These are phyloP conservation scores for Myrmaecium sp. DNA, from an alignment of 2,329 filamentous ascomycete species.

Conservation along the genomic window DNA sequence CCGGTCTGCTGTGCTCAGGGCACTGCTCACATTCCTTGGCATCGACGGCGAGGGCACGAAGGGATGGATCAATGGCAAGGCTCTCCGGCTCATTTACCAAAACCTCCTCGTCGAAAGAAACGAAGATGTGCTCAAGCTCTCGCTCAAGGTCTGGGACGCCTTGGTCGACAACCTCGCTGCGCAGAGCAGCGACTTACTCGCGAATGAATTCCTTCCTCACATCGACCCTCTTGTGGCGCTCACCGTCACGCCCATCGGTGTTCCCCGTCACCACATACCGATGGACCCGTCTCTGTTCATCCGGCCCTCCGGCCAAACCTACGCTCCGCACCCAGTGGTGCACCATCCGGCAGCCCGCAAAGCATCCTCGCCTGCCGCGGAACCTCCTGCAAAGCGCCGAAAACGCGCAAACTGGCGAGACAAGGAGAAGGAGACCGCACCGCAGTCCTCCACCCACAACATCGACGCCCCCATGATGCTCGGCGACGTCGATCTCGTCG, in stretches of 20 bases:
- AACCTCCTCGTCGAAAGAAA: slow-evolving; percentile 91
- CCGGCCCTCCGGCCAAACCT: slow-evolving; percentile 79
- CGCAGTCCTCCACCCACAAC: slow-evolving; percentile 55
- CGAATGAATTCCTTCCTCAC: slow-evolving; percentile 56
- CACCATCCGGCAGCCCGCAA: slow-evolving; percentile 17
- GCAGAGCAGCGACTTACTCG: slow-evolving; percentile 46
- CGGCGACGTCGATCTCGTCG: slow-evolving; percentile 88
- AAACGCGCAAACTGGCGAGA: slow-evolving; percentile 68
- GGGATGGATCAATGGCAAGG: slow-evolving; percentile 83
- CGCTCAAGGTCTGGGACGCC: slow-evolving; percentile 73
- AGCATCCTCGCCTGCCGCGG: slow-evolving; percentile 27
- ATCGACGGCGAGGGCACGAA: slow-evolving; percentile 65
- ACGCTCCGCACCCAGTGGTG: slow-evolving; percentile 35
- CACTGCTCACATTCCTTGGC: slow-evolving; percentile 79
- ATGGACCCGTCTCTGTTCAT: slow-evolving; percentile 86
- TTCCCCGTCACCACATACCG: slow-evolving; percentile 74
- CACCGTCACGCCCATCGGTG: slow-evolving; percentile 79
- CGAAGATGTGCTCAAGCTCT: slow-evolving; percentile 62
- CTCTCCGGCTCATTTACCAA: slow-evolving; percentile 79
- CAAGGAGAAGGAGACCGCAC: slow-evolving; percentile 40
- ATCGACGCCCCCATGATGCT: slow-evolving; percentile 97
- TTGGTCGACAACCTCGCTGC: slow-evolving; percentile 50
- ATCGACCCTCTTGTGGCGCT: slow-evolving; percentile 70
- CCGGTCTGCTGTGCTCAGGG: slow-evolving; percentile 79
- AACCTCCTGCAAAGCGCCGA: slow-evolving; percentile 60